A percentile compares a stretch with the other conserved stretches of the same genome.
Conservation (phyloP, 768 basidiomycete genomes). For the Tricholoma saponaceum region DNA sequence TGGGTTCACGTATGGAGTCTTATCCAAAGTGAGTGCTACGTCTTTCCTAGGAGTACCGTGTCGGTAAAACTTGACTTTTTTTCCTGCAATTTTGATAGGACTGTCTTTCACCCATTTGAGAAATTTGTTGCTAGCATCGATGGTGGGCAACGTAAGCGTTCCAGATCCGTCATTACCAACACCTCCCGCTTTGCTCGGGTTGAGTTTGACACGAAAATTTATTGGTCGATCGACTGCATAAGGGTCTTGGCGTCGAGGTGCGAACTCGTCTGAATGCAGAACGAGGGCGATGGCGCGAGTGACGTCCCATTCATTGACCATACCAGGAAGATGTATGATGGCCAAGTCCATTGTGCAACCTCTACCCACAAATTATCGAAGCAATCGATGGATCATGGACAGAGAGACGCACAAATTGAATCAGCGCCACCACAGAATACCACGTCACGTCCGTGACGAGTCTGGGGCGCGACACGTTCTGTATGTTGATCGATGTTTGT, state of each 20-base stretch:
- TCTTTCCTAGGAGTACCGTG: conserved; percentile 8
- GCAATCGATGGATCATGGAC: neutral
- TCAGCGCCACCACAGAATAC: no score
- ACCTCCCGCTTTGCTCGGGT: conserved; percentile 41
- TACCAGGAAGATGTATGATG: conserved; percentile 32
- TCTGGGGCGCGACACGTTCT: no score
- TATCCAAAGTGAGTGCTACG: conserved; percentile 36
- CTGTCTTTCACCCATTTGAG: conserved; percentile 36
- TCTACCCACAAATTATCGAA: neutral
- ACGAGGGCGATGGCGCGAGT: conserved; percentile 50
- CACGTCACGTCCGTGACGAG: no score
- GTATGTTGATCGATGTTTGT: no score
- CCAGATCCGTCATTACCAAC: conserved; percentile 56
- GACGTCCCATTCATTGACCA: conserved; percentile 50
- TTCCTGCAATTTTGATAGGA: conserved; percentile 37
- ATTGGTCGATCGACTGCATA: conserved; percentile 29
- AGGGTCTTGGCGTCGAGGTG: conserved; percentile 27
- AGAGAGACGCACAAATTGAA: neutral
- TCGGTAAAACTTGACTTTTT: conserved; percentile 35
- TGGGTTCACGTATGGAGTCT: conserved; percentile 54
- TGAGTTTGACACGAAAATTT: conserved; percentile 62
- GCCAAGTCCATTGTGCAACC: conserved; percentile 31
- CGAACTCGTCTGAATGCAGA: conserved; percentile 54
- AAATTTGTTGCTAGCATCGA: conserved; percentile 40
- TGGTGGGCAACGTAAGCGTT: conserved; percentile 33